These are phyloP conservation scores for Porphyrellus sp. DNA, from an alignment of 1,284 basidiomycete genomes.

Conservation along the genomic window DNA sequence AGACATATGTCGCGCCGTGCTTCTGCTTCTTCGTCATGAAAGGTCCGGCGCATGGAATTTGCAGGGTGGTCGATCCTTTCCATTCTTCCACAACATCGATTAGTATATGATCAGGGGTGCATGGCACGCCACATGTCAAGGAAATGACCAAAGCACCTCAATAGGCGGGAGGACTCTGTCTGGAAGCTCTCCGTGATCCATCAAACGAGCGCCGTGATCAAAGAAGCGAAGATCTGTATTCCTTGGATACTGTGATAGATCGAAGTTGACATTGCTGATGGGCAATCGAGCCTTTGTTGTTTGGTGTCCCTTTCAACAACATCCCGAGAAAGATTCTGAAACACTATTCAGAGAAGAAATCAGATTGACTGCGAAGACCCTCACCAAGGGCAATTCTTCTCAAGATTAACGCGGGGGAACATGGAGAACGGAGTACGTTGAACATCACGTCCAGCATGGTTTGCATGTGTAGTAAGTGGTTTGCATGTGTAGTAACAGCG, in stretches of 20 bases:
- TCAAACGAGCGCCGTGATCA: not conserved
- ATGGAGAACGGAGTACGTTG: not conserved
- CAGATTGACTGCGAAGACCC: not conserved
- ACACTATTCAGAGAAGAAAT: slow-evolving; percentile 14
- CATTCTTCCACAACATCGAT: not conserved
- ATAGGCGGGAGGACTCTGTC: not conserved
- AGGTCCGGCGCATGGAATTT: not conserved
- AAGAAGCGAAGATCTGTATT: not conserved
- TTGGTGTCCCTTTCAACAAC: not conserved
- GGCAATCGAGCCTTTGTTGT: not conserved
- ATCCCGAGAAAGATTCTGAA: not conserved
- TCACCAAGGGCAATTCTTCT: not conserved
- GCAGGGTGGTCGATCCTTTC: not conserved
- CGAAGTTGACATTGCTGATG: not conserved
- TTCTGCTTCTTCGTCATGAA: not conserved
- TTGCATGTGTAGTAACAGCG: not conserved
- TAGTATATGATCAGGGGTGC: too few relatives aligned
- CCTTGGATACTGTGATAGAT: not conserved
- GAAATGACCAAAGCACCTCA: not conserved
- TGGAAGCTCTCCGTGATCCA: not conserved
- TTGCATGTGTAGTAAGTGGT: not conserved
- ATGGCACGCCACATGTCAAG: not conserved
- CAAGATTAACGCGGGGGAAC: not conserved
- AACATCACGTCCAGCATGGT: not conserved
- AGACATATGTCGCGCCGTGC: too few relatives aligned